Evolutionary conservation across 306 rosid species (phyloP), one percentile per base, ranked within the genome.

Genomic region (Cotoneaster glaucophyllus): DNA sequence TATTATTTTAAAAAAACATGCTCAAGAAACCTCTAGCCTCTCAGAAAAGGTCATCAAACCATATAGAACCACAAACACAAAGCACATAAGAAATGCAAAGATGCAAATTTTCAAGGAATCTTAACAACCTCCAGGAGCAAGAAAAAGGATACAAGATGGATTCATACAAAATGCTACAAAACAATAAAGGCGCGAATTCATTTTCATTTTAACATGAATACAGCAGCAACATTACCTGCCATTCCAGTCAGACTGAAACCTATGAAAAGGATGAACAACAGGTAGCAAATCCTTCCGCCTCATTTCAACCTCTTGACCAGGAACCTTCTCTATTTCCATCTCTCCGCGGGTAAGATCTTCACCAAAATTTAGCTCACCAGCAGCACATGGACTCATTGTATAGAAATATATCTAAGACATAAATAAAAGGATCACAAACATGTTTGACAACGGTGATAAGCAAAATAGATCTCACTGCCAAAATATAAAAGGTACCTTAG

Each of bases 261-360:
- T 82, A 64, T 69, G 90, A 77, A 92, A 90, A 86, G 90, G 89
- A 74, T 93, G 83, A 70, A 86, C 88, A 84, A 90, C 86, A 45
- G 99, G 99, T 69, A 93, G 81, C 81, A 92, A 87, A 85, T 88
- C 84, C 90, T 90, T 93, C 87, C 85, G 89, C 84, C 84, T 87
- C 75, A 93, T 79, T 82, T 96, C 99, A 64, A 90, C 84, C 79
- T 92, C 98, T 8, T 86, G 79, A 76, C 81, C 70, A 41, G 86
- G 82, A 80, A 90, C 62, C 74, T 85, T 87, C 83, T 96, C 99
- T 84, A 96, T 81, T 87, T 92, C 96, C 82, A 82, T 82, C 87
- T 96, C 98, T 82, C 97, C 98, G 26, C 61, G 67, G 48, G 83
- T 79, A 73, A 45, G 58, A 78, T 80, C 78, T 59, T 81, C 77